phyloP scores from a whole-genome alignment of 345 rosid species.

The Bruguiera parviflora region DNA sequence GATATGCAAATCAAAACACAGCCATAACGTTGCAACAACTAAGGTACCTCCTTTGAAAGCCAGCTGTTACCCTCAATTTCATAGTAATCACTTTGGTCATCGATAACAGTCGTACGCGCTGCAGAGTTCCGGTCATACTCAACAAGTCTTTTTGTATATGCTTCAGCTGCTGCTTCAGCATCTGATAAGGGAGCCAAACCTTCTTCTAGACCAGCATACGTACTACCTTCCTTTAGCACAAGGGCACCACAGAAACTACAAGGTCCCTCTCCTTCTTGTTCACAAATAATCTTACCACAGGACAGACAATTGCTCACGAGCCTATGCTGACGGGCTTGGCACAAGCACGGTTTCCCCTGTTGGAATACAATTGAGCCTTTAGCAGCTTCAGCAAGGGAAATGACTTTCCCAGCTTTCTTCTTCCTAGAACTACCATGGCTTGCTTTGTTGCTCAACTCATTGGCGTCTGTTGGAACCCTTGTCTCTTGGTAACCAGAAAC shows the following conservation, averaged over 20 bases:
- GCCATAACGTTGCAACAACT: slow-evolving; percentile 9
- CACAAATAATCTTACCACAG: slow-evolving; percentile 95
- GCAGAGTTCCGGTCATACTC: slow-evolving; percentile 91
- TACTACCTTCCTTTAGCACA: slow-evolving; percentile 79
- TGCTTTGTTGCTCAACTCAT: slow-evolving; percentile 32
- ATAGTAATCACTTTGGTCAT: slow-evolving; percentile 96
- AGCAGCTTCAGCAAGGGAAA: slow-evolving; percentile 92
- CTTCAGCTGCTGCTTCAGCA: slow-evolving; percentile 84
- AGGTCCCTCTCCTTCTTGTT: slow-evolving; percentile 98
- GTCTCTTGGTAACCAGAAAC: slow-evolving; percentile 33
- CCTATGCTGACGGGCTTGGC: slow-evolving; percentile 84
- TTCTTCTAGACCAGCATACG: slow-evolving; percentile 77
- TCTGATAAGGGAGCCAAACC: slow-evolving; percentile 60
- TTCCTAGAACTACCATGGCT: slow-evolving; percentile 55
- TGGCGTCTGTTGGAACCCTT: slow-evolving; percentile 16
- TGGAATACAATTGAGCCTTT: slow-evolving; percentile 91
- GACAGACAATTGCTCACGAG: slow-evolving; percentile 92
- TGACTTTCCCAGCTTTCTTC: slow-evolving; percentile 80
- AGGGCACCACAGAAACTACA: slow-evolving; percentile 85
- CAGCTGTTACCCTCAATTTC: slow-evolving; percentile 90
- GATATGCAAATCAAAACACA: not conserved
- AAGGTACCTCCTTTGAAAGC: slow-evolving; percentile 78
- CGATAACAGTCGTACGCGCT: slow-evolving; percentile 88
- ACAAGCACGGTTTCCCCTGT: slow-evolving; percentile 86
- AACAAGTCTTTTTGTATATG: slow-evolving; percentile 84